Conservation (phyloP, 257 asterid species). For the Salvia splendens region DNA sequence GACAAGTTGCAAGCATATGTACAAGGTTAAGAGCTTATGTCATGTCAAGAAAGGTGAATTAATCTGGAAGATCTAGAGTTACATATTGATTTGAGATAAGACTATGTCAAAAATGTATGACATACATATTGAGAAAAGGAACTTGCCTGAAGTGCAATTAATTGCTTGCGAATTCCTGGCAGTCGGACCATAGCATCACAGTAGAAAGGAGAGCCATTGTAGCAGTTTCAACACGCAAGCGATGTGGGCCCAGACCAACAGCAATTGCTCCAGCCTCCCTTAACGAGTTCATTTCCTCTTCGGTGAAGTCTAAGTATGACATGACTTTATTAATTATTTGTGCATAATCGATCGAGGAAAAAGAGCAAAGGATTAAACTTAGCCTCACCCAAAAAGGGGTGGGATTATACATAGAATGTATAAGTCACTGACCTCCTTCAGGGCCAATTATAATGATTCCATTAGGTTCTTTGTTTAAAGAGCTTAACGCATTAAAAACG, state of each 20-base stretch:
- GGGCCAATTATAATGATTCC: slow-evolving; percentile 92
- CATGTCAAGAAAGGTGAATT: neutral
- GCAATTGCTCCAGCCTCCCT: slow-evolving; percentile 74
- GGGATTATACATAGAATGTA: slow-evolving; percentile 1
- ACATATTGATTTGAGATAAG: neutral
- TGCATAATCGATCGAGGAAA: slow-evolving; percentile 1
- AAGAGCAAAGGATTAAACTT: neutral
- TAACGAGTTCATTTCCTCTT: slow-evolving; percentile 59
- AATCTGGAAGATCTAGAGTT: neutral
- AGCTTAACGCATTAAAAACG: slow-evolving; percentile 53
- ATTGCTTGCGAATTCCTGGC: slow-evolving; percentile 36
- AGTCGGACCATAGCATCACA: slow-evolving; percentile 80
- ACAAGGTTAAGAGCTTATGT: neutral
- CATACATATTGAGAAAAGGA: slow-evolving; percentile 25
- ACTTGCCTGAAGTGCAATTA: slow-evolving; percentile 49
- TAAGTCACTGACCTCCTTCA: slow-evolving; percentile 82
- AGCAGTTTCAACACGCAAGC: slow-evolving; percentile 95
- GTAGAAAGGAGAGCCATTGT: slow-evolving; percentile 77
- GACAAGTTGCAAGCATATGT: neutral
- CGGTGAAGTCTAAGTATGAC: slow-evolving; percentile 64
- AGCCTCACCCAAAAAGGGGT: slow-evolving; percentile 9
- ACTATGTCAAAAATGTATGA: neutral
- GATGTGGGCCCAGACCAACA: slow-evolving; percentile 89
- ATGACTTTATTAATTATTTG: slow-evolving; percentile 23
- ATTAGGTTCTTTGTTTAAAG: slow-evolving; percentile 45